Conservation (phyloP, 176 grass and related monocot genomes). For the Secale cereale region DNA sequence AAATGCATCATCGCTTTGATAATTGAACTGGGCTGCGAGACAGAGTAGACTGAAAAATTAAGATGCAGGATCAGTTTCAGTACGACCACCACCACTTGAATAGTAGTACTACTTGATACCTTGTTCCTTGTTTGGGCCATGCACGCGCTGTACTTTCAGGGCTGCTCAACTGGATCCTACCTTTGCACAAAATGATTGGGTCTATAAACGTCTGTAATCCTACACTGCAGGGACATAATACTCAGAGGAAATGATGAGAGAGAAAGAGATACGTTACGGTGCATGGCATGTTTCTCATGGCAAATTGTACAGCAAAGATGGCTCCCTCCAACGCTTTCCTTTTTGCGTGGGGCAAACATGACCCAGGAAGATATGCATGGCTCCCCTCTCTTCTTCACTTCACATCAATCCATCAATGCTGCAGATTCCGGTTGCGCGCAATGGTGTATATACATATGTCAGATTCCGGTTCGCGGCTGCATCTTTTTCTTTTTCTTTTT, state of each 20-base stretch:
- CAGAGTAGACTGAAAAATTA: slow-evolving; percentile 17
- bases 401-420: not conserved
- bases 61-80: slow-evolving; percentile 17
- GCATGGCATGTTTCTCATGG: not conserved
- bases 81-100: not conserved
- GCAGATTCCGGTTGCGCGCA: not conserved
- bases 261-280: no score
- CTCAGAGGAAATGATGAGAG: no score
- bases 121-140: slow-evolving; percentile 28
- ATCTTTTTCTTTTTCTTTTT: not conserved
- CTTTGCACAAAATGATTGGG: not conserved
- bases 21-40: not conserved
- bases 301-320: slow-evolving; percentile 12
- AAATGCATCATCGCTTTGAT: no score
- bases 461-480: not conserved
- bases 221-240: not conserved
- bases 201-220: not conserved
- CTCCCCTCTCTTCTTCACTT: not conserved
- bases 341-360: not conserved
- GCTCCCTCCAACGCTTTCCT: not conserved
- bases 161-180: slow-evolving; percentile 26
- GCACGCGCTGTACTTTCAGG: slow-evolving; percentile 5
- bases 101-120: slow-evolving; percentile 13
- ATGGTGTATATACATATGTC: not conserved
- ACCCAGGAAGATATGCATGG: not conserved